Evolutionary conservation across 1,139 yeast species (phyloP).

Genomic region (Scheffersomyces lignicola): DNA sequence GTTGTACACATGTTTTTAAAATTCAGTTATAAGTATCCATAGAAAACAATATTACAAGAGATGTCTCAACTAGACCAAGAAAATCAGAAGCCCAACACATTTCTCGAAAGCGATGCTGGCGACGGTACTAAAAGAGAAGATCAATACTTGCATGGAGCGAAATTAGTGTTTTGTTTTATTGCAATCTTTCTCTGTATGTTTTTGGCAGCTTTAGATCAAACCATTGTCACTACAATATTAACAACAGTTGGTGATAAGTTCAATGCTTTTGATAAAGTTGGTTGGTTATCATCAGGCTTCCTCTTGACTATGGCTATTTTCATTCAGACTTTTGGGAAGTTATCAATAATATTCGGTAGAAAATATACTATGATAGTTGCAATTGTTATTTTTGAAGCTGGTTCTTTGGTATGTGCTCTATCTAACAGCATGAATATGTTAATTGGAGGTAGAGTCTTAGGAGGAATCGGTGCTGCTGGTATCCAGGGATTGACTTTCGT

Average conservation of each 20-base stretch:
- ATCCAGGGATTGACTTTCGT: slow-evolving; percentile 28
- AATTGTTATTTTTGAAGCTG: slow-evolving; percentile 35
- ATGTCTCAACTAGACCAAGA: slow-evolving; percentile 7
- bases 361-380: slow-evolving; percentile 38
- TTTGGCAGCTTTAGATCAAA: slow-evolving; percentile 41
- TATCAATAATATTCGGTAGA: slow-evolving; percentile 49
- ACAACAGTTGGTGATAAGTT: slow-evolving; percentile 40
- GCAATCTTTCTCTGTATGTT: slow-evolving; percentile 33
- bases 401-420: slow-evolving; percentile 41
- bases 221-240: slow-evolving; percentile 38
- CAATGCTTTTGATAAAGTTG: slow-evolving; percentile 50
- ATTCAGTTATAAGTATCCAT: too few relatives aligned
- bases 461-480: slow-evolving; percentile 38
- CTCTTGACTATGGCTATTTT: slow-evolving; percentile 42
- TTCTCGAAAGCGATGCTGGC: slow-evolving; percentile 41
- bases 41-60: slow-evolving; percentile 3
- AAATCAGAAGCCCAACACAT: slow-evolving; percentile 10
- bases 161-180: slow-evolving; percentile 25
- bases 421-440: slow-evolving; percentile 33
- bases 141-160: slow-evolving; percentile 33
- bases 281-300: slow-evolving; percentile 65
- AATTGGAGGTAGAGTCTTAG: slow-evolving; percentile 40
- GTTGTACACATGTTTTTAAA: too few relatives aligned
- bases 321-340: slow-evolving; percentile 39
- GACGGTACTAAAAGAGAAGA: slow-evolving; percentile 44